Base-by-base conservation (phyloP, 1,284 basidiomycete species). In the Chalciporus sp. region DNA sequence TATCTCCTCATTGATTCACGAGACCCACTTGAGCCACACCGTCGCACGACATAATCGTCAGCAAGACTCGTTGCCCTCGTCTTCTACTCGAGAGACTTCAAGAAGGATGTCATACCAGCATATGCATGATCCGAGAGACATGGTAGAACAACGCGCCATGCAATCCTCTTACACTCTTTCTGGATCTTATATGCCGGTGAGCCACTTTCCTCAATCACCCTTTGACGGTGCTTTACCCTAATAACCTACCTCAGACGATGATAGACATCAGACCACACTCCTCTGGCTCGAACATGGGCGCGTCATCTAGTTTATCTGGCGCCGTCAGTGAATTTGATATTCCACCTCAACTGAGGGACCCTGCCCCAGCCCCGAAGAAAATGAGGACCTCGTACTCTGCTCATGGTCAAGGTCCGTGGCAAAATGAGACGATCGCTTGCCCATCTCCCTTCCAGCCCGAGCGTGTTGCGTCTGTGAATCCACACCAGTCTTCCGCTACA, bases 261-360 rank as follows among this genome's bases (percentile, higher is more conserved):
- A 37, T 51, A 20, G 51, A 54, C 27, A 19, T 44, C 4, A 48
- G 56, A 42, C 67, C 68, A 52, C 57, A 55, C 28, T 70, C 76
- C 14, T 73, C 76, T n/a, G 67, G 60, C 43, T 74, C 80, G 19
- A 68, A 61, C 56, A 68, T 75, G 59, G 64, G 62, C 26, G 73
- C 58, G 7, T 68, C 78, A 31, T 86, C 86, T 17, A 85, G 81
- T 62, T 71, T 89, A 52, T 81, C 78, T 17, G 83, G 83, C 53
- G 84, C 85, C 23, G 80, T 88, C 68, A 83, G 82, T 49, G 81
- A 83, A 53, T 65, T 78, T 6, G 74, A 73, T 58, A 69, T 80
- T 49, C 72, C 76, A 11, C 65, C 67, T 14, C 67, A 76, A n/a
- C 62, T 64, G 63, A 52, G 67, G 58, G 70, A 70, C 46, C 55